phyloP scores from a whole-genome alignment of 2,329 filamentous ascomycete genomes.

The Trichoderma semiorbis region DNA sequence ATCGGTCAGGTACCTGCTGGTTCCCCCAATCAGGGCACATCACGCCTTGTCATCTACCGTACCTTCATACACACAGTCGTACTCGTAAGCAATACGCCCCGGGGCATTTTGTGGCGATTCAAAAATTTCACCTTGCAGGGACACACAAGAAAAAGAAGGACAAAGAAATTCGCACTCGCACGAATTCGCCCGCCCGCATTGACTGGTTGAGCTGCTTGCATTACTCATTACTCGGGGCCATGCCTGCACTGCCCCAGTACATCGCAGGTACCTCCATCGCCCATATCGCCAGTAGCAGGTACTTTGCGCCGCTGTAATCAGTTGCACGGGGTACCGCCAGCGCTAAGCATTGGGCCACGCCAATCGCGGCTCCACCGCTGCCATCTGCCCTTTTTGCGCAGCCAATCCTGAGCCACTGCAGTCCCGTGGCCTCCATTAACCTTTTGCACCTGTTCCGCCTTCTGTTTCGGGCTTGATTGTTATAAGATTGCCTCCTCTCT shows the following conservation, averaged over 20 bases:
- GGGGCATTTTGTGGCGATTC: neutral
- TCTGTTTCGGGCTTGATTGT: neutral
- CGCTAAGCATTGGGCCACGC: slow-evolving; percentile 13
- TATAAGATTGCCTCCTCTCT: slow-evolving; percentile 12
- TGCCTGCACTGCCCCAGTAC: neutral
- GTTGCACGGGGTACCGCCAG: slow-evolving; percentile 1
- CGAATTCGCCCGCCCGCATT: neutral
- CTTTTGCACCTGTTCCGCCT: slow-evolving; percentile 1
- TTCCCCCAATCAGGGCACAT: neutral
- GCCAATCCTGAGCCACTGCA: slow-evolving; percentile 8
- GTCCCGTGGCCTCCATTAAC: slow-evolving; percentile 7
- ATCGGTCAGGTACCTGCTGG: neutral
- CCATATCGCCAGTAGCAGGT: neutral
- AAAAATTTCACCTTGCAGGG: neutral
- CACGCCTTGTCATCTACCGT: neutral
- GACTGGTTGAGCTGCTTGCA: neutral
- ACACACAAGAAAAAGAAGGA: neutral
- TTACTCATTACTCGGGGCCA: neutral
- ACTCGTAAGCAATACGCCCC: neutral
- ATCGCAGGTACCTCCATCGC: neutral
- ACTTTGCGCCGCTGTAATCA: neutral
- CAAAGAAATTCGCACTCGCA: neutral
- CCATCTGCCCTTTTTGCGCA: slow-evolving; percentile 1
- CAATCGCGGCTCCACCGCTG: slow-evolving; percentile 9
- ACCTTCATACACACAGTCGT: neutral